Conservation (phyloP, 768 basidiomycete genomes). For the Leccinum aurantiacum region DNA sequence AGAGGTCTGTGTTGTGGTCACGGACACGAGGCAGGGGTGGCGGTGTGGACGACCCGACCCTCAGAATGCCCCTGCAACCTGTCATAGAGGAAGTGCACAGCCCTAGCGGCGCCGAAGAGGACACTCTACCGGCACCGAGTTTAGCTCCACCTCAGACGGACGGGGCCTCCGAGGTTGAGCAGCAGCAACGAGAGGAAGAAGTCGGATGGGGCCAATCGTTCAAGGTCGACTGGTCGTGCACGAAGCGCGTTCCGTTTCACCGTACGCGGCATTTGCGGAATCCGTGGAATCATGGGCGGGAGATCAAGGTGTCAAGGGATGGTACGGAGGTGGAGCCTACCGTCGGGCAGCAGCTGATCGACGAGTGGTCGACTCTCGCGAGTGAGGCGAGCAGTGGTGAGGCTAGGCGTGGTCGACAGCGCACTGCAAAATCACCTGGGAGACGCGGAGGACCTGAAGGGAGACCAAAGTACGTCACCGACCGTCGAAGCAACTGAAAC, state of each 20-base stretch:
- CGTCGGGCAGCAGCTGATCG: slow-evolving; percentile 65
- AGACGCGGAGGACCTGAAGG: neutral
- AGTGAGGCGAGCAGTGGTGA: slow-evolving; percentile 10
- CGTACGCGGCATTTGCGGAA: slow-evolving; percentile 81
- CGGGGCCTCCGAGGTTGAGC: neutral
- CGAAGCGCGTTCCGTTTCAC: slow-evolving; percentile 68
- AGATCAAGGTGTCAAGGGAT: slow-evolving; percentile 81
- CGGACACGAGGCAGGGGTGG: slow-evolving; percentile 8
- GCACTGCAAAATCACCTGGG: slow-evolving; percentile 7
- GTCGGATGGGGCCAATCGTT: slow-evolving; percentile 73
- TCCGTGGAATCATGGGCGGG: slow-evolving; percentile 87
- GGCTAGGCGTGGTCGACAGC: slow-evolving; percentile 1
- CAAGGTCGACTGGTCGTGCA: slow-evolving; percentile 79
- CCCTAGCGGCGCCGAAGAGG: slow-evolving; percentile 17
- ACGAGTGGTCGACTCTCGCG: slow-evolving; percentile 59
- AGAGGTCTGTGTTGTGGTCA: slow-evolving; percentile 40
- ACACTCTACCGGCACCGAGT: neutral
- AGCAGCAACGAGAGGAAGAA: slow-evolving; percentile 26
- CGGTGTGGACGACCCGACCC: slow-evolving; percentile 18
- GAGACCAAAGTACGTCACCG: neutral
- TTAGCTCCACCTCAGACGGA: neutral
- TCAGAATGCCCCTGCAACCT: slow-evolving; percentile 15
- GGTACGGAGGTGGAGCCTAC: slow-evolving; percentile 90
- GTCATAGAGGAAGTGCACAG: slow-evolving; percentile 24
- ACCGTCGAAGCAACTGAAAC: neutral